Evolutionary conservation across 1,284 basidiomycete genomes (phyloP).

Genomic region (Cutaneotrichosporon curvatum): DNA sequence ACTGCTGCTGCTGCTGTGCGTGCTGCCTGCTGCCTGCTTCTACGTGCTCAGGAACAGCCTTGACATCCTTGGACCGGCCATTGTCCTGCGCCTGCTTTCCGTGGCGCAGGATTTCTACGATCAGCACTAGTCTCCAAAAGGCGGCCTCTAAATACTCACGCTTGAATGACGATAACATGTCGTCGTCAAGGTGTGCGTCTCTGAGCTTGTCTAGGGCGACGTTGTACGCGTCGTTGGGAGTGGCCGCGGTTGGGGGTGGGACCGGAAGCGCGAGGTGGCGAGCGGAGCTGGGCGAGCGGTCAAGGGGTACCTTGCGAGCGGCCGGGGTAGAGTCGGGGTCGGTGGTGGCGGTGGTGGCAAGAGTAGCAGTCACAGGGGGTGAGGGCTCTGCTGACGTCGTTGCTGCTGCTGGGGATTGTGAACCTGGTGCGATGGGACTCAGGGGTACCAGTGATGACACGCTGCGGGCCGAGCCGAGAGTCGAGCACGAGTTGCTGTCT

Average conservation of each 20-base stretch:
- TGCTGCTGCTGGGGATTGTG: too few relatives aligned
- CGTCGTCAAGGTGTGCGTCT: conserved; percentile 28
- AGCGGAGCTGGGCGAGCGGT: background rate
- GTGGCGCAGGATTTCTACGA: conserved; percentile 67
- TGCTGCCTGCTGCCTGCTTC: too few relatives aligned
- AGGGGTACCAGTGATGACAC: conserved; percentile 2
- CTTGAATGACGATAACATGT: conserved; percentile 43
- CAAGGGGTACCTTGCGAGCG: background rate
- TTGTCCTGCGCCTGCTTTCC: conserved; percentile 51
- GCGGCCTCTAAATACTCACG: conserved; percentile 35
- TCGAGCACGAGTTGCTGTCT: background rate
- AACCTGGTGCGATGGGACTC: background rate
- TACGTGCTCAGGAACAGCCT: too few relatives aligned
- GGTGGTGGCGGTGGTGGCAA: background rate
- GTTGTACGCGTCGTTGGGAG: conserved; percentile 14
- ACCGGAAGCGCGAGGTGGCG: background rate
- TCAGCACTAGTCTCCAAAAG: background rate
- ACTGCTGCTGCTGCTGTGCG: background rate
- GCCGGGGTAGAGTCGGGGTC: background rate
- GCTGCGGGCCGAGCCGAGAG: background rate
- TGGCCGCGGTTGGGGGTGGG: background rate
- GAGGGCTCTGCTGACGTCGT: too few relatives aligned
- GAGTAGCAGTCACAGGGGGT: background rate
- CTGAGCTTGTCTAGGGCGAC: conserved; percentile 26
- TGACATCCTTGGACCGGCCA: background rate